Percentiles rank a stretch among this genome's conserved stretches.
These are phyloP conservation scores for Ophiocordyceps sinensis DNA, from an alignment of 2,329 filamentous ascomycete genomes.

Conservation along the genomic window DNA sequence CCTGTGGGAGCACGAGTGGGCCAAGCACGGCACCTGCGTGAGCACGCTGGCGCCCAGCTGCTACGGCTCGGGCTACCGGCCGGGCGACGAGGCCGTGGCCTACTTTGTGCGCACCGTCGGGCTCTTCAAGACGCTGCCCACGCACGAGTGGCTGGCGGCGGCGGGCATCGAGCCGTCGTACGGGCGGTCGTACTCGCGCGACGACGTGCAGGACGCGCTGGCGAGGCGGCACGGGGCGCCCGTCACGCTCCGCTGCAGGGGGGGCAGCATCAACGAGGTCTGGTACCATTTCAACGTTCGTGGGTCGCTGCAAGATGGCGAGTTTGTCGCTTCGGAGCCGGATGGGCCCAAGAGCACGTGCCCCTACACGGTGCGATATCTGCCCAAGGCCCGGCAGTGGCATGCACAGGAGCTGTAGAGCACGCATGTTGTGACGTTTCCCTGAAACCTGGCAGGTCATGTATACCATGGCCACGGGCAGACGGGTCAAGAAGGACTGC, in stretches of 20 bases:
- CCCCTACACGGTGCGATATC: conserved; percentile 50
- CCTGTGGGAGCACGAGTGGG: conserved; percentile 65
- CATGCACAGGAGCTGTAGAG: too few relatives aligned
- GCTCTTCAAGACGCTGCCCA: conserved; percentile 52
- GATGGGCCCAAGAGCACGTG: conserved; percentile 48
- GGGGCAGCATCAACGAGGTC: conserved; percentile 33
- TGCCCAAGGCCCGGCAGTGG: conserved; percentile 10
- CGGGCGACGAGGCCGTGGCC: conserved; percentile 50
- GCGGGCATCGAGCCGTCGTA: conserved; percentile 43
- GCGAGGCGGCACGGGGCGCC: conserved; percentile 34
- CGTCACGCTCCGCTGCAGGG: conserved; percentile 43
- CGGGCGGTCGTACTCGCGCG: conserved; percentile 41
- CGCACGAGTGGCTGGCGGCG: conserved; percentile 45
- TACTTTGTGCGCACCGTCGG: conserved; percentile 53
- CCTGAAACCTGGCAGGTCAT: too few relatives aligned
- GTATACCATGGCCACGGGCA: too few relatives aligned
- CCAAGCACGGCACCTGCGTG: conserved; percentile 59
- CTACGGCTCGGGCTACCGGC: conserved; percentile 42
- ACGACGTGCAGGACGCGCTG: conserved; percentile 44
- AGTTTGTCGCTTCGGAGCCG: conserved; percentile 40
- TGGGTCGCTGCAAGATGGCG: conserved; percentile 42
- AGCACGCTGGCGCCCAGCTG: conserved; percentile 52
- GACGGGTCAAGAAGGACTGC: too few relatives aligned
- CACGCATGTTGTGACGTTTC: too few relatives aligned
- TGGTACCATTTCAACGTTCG: conserved; percentile 50